Evolutionary conservation across 345 rosid species (phyloP), one percentile per base, ranked within the genome.

Genomic region (Trapa incisa): DNA sequence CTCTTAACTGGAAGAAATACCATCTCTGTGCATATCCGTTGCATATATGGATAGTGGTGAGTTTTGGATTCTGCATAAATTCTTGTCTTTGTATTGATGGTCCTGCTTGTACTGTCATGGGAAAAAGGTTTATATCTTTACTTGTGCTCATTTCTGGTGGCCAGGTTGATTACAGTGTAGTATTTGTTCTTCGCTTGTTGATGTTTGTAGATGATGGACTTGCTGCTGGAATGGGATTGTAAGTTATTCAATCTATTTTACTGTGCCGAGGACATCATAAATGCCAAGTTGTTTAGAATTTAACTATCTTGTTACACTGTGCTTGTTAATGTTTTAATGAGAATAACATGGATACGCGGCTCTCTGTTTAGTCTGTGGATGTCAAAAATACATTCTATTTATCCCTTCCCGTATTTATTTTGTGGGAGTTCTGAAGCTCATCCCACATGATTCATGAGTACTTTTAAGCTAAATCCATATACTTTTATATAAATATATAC

Each of bases 1-100:
- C 88, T 22, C 73, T 93, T 83, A 87, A 86, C 67, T 90, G 98
- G 98, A 88, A 80, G 78, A 83, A 85, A 42, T 95, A 89, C 71
- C 92, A 64, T 74, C 61, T 69, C 9, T 95, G 99, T 79, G 68
- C 83, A 61, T 83, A 85, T 79, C 99, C 99, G 0, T 80, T 91
- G 88, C 97, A 95, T 85, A 84, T 91, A 85, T 91, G 99, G 99
- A 95, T 91, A 7, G 87, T 91, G 96, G 97, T 95, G 71, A 68
- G 92, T 83, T 68, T 73, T 7, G 66, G 42, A 22, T 67, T 53
- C 33, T 52, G 37, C 72, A 29, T 14, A 14, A 29, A 47, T 35
- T 38, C 32, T 65, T 66, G 62, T 43, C 13, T 36, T 47, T 37
- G 22, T 61, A 45, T 36, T 42, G 65, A 5, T 58, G 38, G 38